Conservation (phyloP, 1,284 basidiomycete genomes). For the Leccinum pachyderme region DNA sequence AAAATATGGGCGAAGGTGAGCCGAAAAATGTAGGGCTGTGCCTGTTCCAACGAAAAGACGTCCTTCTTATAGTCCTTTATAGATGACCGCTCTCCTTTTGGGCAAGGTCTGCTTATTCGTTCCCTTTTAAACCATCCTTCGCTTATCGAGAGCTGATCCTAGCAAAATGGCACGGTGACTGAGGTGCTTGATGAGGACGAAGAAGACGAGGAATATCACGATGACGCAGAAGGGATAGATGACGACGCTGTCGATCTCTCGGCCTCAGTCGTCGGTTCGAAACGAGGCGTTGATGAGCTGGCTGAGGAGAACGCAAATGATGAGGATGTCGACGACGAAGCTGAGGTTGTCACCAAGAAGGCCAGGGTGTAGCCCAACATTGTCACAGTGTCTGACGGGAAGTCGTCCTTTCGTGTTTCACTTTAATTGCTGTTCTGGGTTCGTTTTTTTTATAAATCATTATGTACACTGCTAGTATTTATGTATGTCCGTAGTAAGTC, state of each 20-base stretch:
- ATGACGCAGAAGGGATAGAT: conserved; percentile 13
- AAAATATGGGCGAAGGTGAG: not conserved
- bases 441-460: conserved; percentile 17
- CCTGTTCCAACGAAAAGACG: not conserved
- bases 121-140: not conserved
- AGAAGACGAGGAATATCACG: conserved; percentile 23
- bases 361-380: conserved; percentile 20
- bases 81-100: conserved; percentile 29
- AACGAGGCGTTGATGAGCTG: conserved; percentile 28
- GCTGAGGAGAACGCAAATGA: conserved; percentile 5
- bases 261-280: conserved; percentile 14
- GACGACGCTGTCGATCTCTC: conserved; percentile 11
- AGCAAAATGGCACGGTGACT: conserved; percentile 19
- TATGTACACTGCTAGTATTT: conserved; percentile 12
- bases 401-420: not conserved
- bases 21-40: conserved; percentile 11
- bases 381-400: not conserved
- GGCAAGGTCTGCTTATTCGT: conserved; percentile 12
- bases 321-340: conserved; percentile 16
- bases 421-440: conserved; percentile 3
- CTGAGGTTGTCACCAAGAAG: conserved; percentile 20
- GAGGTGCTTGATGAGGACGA: conserved; percentile 17
- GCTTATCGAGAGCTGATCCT: not conserved
- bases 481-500: not conserved
- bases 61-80: conserved; percentile 11